Conservation (phyloP, 164 flowering plant genomes). For the Aristolochia fimbriata region DNA sequence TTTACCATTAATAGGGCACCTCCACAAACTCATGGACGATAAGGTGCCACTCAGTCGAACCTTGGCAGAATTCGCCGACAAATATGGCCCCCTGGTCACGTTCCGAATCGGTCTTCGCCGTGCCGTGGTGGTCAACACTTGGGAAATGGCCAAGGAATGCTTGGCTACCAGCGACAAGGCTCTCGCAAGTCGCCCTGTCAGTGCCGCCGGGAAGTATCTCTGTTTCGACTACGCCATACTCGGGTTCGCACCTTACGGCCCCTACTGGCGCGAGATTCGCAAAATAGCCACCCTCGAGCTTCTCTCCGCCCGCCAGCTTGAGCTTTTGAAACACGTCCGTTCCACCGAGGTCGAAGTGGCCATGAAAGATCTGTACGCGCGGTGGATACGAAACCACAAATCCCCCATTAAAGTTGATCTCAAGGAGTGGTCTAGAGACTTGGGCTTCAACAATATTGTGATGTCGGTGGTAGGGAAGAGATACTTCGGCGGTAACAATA, state of each 20-base stretch:
- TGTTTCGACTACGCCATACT: conserved; percentile 7
- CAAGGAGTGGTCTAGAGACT: background rate
- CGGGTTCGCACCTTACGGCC: conserved; percentile 3
- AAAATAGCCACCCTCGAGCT: conserved; percentile 4
- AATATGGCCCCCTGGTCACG: conserved; percentile 3
- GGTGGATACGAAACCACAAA: background rate
- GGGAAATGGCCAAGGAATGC: conserved; percentile 11
- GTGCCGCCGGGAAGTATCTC: background rate
- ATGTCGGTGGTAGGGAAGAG: conserved; percentile 1
- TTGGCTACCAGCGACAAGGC: conserved; percentile 7
- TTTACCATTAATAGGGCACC: conserved; percentile 7
- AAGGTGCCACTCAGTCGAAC: background rate
- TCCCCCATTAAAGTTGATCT: background rate
- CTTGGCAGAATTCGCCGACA: conserved; percentile 4
- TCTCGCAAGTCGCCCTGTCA: conserved; percentile 3
- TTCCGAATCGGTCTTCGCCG: conserved; percentile 3
- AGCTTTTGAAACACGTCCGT: background rate
- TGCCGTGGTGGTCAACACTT: conserved; percentile 1
- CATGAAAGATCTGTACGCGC: background rate
- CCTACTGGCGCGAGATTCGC: conserved; percentile 8
- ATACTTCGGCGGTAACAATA: background rate
- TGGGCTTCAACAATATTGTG: conserved; percentile 1
- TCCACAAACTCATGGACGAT: background rate
- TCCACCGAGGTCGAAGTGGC: background rate
- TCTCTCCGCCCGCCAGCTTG: conserved; percentile 2